Conservation (phyloP, 176 grass and related monocot genomes). For the Chloris gayana region DNA sequence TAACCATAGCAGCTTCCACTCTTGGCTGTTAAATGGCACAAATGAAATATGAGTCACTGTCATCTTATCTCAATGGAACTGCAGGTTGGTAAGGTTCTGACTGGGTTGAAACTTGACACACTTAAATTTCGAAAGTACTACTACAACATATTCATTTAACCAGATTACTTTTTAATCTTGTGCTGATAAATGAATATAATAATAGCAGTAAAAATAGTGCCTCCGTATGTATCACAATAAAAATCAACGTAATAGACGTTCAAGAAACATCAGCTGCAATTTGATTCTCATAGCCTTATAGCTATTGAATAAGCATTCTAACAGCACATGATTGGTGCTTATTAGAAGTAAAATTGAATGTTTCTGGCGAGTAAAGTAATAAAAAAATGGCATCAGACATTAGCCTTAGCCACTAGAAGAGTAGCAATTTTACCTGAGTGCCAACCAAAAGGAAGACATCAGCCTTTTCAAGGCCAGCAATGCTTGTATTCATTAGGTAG, state of each 20-base stretch:
- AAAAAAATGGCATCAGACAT: slow-evolving; percentile 21
- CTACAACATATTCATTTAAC: background rate
- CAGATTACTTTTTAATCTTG: slow-evolving; percentile 5
- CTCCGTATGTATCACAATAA: background rate
- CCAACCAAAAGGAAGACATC: slow-evolving; percentile 98
- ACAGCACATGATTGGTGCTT: background rate
- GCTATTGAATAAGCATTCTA: slow-evolving; percentile 21
- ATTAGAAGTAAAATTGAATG: background rate
- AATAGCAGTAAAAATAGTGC: background rate
- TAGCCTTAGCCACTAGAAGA: background rate
- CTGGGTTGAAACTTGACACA: background rate
- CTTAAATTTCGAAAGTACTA: background rate
- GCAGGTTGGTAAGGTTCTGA: background rate
- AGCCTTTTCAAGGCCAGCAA: slow-evolving; percentile 90
- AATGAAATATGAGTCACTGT: background rate
- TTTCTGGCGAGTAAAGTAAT: background rate
- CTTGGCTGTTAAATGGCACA: slow-evolving; percentile 69
- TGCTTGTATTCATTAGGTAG: slow-evolving; percentile 91
- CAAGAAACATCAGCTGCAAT: slow-evolving; percentile 13
- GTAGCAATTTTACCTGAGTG: slow-evolving; percentile 70
- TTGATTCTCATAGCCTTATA: background rate
- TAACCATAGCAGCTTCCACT: slow-evolving; percentile 94
- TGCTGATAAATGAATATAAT: background rate
- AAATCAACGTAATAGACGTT: background rate
- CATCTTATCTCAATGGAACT: background rate